Conservation (phyloP, 257 asterid genomes). For the Handroanthus guayacan region DNA sequence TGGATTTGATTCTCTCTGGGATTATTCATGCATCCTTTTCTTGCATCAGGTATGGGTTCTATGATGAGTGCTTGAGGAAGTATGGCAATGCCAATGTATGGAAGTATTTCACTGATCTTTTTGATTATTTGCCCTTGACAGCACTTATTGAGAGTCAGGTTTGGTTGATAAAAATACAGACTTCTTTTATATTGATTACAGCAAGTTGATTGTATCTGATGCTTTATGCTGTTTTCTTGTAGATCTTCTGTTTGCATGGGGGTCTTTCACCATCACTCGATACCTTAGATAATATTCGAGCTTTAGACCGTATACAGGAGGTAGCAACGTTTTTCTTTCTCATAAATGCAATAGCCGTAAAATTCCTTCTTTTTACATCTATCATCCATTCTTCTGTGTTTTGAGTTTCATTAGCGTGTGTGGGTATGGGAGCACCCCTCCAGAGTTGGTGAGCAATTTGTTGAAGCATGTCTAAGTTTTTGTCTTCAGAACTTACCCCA, state of each 20-base stretch:
- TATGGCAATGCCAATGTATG: constrained; percentile 97
- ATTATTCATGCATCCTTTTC: constrained; percentile 41
- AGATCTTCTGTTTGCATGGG: constrained; percentile 97
- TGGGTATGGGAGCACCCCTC: neutral
- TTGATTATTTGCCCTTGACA: constrained; percentile 93
- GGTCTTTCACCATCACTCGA: constrained; percentile 98
- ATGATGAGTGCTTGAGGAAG: constrained; percentile 97
- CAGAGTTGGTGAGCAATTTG: too few relatives aligned
- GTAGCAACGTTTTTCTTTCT: constrained; percentile 38
- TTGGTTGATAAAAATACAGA: constrained; percentile 38
- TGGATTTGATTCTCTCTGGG: constrained; percentile 17
- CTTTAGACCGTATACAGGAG: constrained; percentile 97
- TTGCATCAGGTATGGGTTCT: constrained; percentile 84
- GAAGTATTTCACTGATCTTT: constrained; percentile 96
- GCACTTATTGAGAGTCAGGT: constrained; percentile 99
- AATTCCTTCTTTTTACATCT: neutral
- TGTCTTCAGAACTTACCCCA: neutral
- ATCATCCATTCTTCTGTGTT: neutral
- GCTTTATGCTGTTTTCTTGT: constrained; percentile 34
- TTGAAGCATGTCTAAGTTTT: neutral
- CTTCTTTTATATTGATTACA: constrained; percentile 26
- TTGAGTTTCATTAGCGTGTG: neutral
- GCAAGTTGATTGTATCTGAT: constrained; percentile 34
- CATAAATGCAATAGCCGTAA: neutral
- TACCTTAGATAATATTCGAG: constrained; percentile 87